phyloP scores from a whole-genome alignment of 805 yeast genomes.

The Ogataea sp. region DNA sequence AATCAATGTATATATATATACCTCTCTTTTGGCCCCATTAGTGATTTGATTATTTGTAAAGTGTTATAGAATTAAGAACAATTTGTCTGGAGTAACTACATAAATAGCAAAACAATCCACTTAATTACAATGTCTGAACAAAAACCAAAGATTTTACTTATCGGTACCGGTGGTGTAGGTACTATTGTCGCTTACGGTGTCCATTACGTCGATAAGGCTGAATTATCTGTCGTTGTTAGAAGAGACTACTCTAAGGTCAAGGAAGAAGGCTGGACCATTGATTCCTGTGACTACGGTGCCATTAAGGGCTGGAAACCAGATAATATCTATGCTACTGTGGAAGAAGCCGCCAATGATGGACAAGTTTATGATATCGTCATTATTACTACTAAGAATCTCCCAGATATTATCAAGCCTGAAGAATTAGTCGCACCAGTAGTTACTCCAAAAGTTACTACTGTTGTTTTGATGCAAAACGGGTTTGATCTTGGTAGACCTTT shows the following conservation, averaged over 20 bases:
- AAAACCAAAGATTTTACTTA: conserved; percentile 22
- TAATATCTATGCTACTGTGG: conserved; percentile 24
- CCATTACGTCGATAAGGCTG: conserved; percentile 33
- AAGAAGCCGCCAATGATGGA: conserved; percentile 28
- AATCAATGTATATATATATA: too few species aligned
- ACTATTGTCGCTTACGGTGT: conserved; percentile 62
- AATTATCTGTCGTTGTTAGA: conserved; percentile 54
- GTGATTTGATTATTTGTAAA: too few species aligned
- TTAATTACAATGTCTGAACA: too few species aligned
- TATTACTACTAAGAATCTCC: conserved; percentile 52
- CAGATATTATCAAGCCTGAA: conserved; percentile 46
- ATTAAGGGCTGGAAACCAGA: conserved; percentile 48
- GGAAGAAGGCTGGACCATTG: conserved; percentile 43
- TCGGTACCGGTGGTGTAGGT: conserved; percentile 86
- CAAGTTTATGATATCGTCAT: conserved; percentile 49
- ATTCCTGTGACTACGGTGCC: conserved; percentile 55
- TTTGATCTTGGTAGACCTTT: conserved; percentile 54
- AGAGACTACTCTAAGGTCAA: conserved; percentile 47
- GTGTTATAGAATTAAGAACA: too few species aligned
- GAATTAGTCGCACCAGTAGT: conserved; percentile 45
- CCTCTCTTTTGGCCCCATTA: too few species aligned
- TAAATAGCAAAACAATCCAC: too few species aligned
- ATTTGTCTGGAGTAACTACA: too few species aligned
- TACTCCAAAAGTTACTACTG: conserved; percentile 33
- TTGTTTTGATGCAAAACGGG: conserved; percentile 61